Evolutionary conservation across 2,329 filamentous ascomycete genomes (phyloP).

Genomic region (Epicoccum nigrum): DNA sequence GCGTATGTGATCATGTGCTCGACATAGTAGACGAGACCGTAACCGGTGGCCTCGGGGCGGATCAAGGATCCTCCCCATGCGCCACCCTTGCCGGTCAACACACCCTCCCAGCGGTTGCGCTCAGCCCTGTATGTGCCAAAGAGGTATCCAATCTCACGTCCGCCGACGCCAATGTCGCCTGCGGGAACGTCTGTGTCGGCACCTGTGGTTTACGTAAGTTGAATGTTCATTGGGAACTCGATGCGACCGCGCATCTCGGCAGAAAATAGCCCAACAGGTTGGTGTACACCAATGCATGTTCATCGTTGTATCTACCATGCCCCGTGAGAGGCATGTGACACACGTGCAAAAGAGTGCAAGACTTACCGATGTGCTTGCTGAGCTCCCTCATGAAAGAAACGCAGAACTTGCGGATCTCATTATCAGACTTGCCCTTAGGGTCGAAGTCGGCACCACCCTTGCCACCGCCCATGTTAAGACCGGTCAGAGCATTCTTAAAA

Average conservation of each 20-base stretch:
- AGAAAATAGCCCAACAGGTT: neutral
- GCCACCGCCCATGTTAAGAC: conserved; percentile 92
- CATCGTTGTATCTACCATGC: no score
- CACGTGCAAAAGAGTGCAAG: conserved; percentile 8
- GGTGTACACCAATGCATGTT: no score
- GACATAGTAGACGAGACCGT: conserved; percentile 81
- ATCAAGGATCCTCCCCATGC: conserved; percentile 93
- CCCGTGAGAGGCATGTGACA: conserved; percentile 17
- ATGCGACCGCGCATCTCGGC: conserved; percentile 9
- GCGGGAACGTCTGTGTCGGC: conserved; percentile 95
- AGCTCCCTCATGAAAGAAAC: conserved; percentile 95
- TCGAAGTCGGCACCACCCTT: conserved; percentile 99
- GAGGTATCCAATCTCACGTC: conserved; percentile 91
- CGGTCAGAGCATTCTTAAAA: conserved; percentile 99
- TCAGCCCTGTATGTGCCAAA: conserved; percentile 92
- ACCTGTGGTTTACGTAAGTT: conserved; percentile 50
- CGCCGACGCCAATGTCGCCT: conserved; percentile 93
- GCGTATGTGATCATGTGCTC: conserved; percentile 73
- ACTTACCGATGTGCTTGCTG: conserved; percentile 77
- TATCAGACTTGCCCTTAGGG: conserved; percentile 97
- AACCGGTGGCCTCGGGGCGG: conserved; percentile 95
- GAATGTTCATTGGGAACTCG: conserved; percentile 45
- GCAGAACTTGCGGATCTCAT: conserved; percentile 97
- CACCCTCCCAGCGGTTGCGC: conserved; percentile 91
- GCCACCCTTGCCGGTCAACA: conserved; percentile 93